Evolutionary conservation across 2,329 filamentous ascomycete genomes (phyloP).

Genomic region (Nigrospora sphaerica): DNA sequence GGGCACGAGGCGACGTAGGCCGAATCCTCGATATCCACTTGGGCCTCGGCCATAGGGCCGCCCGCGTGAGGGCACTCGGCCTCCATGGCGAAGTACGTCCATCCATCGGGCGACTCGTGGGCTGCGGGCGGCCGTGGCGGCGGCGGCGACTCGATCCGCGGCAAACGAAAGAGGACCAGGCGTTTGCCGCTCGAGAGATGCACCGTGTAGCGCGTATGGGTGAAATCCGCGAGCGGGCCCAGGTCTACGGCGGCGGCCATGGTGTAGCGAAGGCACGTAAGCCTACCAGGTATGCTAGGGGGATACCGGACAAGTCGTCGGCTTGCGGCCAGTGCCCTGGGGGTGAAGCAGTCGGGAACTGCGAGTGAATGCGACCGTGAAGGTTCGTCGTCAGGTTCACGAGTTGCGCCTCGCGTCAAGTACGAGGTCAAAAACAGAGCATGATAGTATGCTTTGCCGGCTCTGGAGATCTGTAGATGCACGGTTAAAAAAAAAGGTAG

Average conservation of each 20-base stretch:
- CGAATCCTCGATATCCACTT: constrained; percentile 39
- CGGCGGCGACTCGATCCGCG: constrained; percentile 26
- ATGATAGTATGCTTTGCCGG: no score
- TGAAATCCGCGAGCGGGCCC: constrained; percentile 23
- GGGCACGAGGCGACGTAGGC: constrained; percentile 38
- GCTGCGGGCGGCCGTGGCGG: constrained; percentile 10
- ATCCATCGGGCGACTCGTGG: constrained; percentile 28
- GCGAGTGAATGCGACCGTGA: no score
- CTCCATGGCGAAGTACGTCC: constrained; percentile 40
- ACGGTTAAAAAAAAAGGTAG: no score
- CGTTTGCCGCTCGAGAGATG: constrained; percentile 34
- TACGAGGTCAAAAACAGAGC: no score
- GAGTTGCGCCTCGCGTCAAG: no score
- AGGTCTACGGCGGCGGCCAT: constrained; percentile 20
- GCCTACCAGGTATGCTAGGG: no score
- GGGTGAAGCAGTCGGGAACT: no score
- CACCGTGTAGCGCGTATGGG: constrained; percentile 32
- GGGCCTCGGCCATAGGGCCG: constrained; percentile 35
- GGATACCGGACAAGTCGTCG: no score
- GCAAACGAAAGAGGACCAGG: constrained; percentile 35
- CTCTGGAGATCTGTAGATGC: no score
- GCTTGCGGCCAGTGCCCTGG: no score
- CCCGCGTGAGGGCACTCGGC: constrained; percentile 39
- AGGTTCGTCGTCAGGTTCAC: no score
- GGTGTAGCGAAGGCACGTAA: neutral